A percentile compares a stretch with the other conserved stretches of the same genome.
phyloP scores from a whole-genome alignment of 2,329 filamentous ascomycete genomes.

The Calonectria ilicicola region DNA sequence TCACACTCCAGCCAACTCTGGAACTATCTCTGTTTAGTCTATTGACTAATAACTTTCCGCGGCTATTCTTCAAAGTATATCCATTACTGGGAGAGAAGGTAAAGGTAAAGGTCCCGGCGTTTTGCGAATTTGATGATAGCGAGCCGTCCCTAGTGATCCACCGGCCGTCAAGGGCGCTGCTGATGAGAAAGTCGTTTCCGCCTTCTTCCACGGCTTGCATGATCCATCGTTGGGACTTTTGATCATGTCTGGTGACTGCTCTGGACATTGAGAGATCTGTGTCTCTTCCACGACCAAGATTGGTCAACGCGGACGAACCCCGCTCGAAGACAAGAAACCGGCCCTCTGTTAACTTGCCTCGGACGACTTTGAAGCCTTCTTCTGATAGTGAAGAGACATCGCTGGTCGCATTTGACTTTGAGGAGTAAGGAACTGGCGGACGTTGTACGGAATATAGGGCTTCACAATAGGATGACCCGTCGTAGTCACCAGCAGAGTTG shows the following conservation, averaged over 20 bases:
- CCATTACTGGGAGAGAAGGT: conserved; percentile 33
- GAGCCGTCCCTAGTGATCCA: neutral
- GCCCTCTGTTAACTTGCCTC: conserved; percentile 66
- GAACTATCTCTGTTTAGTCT: neutral
- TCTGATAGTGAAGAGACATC: conserved; percentile 58
- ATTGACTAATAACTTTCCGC: neutral
- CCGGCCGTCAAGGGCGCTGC: conserved; percentile 66
- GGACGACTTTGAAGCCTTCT: conserved; percentile 64
- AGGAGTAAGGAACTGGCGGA: conserved; percentile 62
- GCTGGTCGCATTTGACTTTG: conserved; percentile 43
- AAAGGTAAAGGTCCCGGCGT: conserved; percentile 32
- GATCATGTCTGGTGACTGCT: conserved; percentile 36
- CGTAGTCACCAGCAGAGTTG: conserved; percentile 55
- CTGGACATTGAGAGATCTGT: conserved; percentile 37
- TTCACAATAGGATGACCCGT: conserved; percentile 58
- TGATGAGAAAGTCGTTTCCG: conserved; percentile 50
- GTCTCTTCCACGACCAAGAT: neutral
- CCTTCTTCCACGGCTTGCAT: conserved; percentile 52
- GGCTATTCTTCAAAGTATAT: neutral
- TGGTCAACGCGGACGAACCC: conserved; percentile 54
- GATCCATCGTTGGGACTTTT: conserved; percentile 60
- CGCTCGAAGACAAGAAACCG: conserved; percentile 65
- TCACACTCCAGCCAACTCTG: neutral
- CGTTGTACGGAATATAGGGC: conserved; percentile 49
- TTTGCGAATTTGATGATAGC: conserved; percentile 16